A percentile compares a stretch with the other conserved stretches of the same genome.
phyloP scores from a whole-genome alignment of 768 basidiomycete species.

The Tulasnella sp. region DNA sequence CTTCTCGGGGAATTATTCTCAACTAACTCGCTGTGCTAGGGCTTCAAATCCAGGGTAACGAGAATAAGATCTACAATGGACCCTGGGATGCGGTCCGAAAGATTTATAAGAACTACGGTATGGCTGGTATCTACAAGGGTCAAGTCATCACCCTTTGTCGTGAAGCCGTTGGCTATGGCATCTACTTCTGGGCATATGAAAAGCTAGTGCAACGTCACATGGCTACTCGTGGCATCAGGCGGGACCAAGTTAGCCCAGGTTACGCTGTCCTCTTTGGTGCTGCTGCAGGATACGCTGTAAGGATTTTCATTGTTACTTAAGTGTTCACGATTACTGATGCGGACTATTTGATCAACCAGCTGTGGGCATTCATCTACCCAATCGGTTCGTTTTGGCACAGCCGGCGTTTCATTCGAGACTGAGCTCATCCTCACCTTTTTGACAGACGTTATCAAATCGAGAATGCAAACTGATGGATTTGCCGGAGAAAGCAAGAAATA shows the following conservation, averaged over 20 bases:
- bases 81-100: slow-evolving; percentile 86
- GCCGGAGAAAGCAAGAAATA: slow-evolving; percentile 76
- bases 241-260: slow-evolving; percentile 71
- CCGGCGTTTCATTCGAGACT: background rate
- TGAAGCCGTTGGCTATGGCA: slow-evolving; percentile 76
- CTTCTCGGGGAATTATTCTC: background rate
- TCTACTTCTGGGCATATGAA: slow-evolving; percentile 91
- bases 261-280: slow-evolving; percentile 87
- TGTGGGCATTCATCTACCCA: slow-evolving; percentile 22
- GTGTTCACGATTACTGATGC: background rate
- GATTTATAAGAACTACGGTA: slow-evolving; percentile 68
- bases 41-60: slow-evolving; percentile 83
- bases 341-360: background rate
- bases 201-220: slow-evolving; percentile 86
- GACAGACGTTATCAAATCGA: slow-evolving; percentile 93
- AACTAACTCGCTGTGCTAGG: slow-evolving; percentile 44
- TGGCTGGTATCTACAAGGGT: slow-evolving; percentile 87
- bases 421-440: slow-evolving; percentile 67
- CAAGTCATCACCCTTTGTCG: slow-evolving; percentile 83
- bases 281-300: slow-evolving; percentile 83
- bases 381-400: slow-evolving; percentile 25
- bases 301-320: background rate
- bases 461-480: slow-evolving; percentile 94
- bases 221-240: slow-evolving; percentile 55
- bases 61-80: slow-evolving; percentile 70